Evolutionary conservation across 1,284 basidiomycete species (phyloP), one percentile per base, ranked within the genome.

Genomic region (Ustilago vetiveriae): DNA sequence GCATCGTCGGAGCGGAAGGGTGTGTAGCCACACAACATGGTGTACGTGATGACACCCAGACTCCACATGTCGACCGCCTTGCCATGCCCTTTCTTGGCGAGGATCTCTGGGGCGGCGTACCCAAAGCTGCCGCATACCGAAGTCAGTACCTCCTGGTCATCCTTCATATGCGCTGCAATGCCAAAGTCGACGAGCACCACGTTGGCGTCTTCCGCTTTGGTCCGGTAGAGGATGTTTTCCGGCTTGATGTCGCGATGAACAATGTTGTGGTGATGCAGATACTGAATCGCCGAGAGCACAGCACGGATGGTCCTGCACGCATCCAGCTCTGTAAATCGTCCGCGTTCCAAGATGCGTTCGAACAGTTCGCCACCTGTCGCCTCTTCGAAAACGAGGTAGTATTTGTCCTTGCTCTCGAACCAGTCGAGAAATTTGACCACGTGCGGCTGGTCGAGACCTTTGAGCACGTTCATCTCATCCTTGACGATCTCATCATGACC

Each of bases 51-150:
- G 66, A 98, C 88, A 0, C 95, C 95, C 10, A 90, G 89, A 45
- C 90, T 90, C 95, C 95, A 98, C 36, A 95, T 84, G 82, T 98
- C 95, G 10, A 97, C 94, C 6, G 91, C 88, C 81, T 92, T 92
- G 30, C 93, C 90, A 79, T 98, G 94, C 0, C 92, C 92, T 35
- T 86, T 83, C 74, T 90, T 89, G 59, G 86, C 87, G 23, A 98
- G 85, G 6, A 98, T 91, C 82, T 98, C 95, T 23, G 81, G 82
- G 2, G 94, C 94, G 19, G 94, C 92, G 78, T 98, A 98, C 1
- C 94, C 94, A 63, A 95, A 89, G 72, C 90, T 92, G 0, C 95
- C 95, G 0, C 94, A 94, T 3, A 95, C 84, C 0, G 89, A 88
- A 22, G 88, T 88, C 2, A 98, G 84, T 59, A 90, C 88, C 77